A percentile compares a stretch with the other conserved stretches of the same genome.
These are phyloP conservation scores for Phalaenopsis equestris DNA, from an alignment of 106 monocot genomes.

Conservation along the genomic window DNA sequence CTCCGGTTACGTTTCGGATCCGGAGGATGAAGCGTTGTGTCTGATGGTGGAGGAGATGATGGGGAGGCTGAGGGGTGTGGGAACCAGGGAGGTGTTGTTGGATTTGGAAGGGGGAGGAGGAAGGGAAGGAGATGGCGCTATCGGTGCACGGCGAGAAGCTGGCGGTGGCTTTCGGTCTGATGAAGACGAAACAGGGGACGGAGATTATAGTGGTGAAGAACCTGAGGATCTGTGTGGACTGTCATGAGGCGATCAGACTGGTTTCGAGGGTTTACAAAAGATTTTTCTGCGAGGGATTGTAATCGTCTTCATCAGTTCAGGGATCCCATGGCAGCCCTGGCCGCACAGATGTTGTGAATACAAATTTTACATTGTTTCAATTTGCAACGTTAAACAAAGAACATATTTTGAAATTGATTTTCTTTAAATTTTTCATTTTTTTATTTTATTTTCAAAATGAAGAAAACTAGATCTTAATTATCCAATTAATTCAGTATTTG, in stretches of 20 bases:
- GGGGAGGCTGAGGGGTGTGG: constrained; percentile 8
- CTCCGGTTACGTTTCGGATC: neutral
- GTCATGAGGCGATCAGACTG: constrained; percentile 19
- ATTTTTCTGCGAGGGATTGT: constrained; percentile 14
- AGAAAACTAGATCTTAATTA: too few species aligned
- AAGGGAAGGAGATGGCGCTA: neutral
- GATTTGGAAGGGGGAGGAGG: constrained; percentile 5
- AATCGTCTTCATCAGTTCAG: constrained; percentile 21
- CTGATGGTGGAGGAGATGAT: constrained; percentile 15
- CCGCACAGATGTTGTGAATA: constrained; percentile 1
- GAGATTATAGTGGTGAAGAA: constrained; percentile 22
- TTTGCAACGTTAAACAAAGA: too few species aligned
- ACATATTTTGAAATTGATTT: too few species aligned
- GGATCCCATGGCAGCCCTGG: neutral
- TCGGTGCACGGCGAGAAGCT: constrained; percentile 14
- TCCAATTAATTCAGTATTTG: too few species aligned
- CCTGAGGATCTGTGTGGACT: constrained; percentile 17
- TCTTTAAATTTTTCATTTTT: too few species aligned
- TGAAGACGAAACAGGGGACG: constrained; percentile 5
- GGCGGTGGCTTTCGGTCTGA: constrained; percentile 21
- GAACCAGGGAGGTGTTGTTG: constrained; percentile 13
- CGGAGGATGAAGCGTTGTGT: neutral
- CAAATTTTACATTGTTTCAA: constrained; percentile 2
- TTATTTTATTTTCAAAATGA: too few species aligned
- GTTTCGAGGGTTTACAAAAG: constrained; percentile 20